These are phyloP conservation scores for Serpula lacrymans DNA, from an alignment of 768 basidiomycete genomes.

Conservation along the genomic window DNA sequence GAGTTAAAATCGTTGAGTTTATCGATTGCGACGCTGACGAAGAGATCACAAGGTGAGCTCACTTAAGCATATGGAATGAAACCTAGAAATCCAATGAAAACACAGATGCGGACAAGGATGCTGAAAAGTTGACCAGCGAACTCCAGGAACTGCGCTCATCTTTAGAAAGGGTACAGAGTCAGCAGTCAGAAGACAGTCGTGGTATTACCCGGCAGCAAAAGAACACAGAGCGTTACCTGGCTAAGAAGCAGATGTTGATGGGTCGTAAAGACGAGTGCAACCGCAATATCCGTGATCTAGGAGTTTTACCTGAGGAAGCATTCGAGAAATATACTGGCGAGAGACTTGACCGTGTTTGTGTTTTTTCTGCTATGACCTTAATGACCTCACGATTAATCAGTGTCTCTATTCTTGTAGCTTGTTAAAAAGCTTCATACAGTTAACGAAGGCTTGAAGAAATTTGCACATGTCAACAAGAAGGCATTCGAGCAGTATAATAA, in stretches of 20 bases:
- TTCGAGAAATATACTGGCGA: slow-evolving; percentile 92
- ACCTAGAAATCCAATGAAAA: too few species aligned
- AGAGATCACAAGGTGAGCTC: slow-evolving; percentile 55
- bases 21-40: slow-evolving; percentile 62
- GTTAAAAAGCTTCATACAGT: slow-evolving; percentile 90
- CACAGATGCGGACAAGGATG: slow-evolving; percentile 68
- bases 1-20: slow-evolving; percentile 68
- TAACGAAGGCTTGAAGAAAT: slow-evolving; percentile 93
- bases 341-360: slow-evolving; percentile 83
- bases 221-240: slow-evolving; percentile 90
- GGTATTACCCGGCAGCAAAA: slow-evolving; percentile 91
- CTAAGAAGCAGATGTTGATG: slow-evolving; percentile 84
- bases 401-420: slow-evolving; percentile 46
- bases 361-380: slow-evolving; percentile 6
- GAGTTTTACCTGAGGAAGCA: slow-evolving; percentile 95
- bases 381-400: neutral
- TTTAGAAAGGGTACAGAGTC: slow-evolving; percentile 73
- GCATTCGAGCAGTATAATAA: slow-evolving; percentile 98
- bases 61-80: too few species aligned
- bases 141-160: slow-evolving; percentile 64
- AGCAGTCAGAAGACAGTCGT: slow-evolving; percentile 84
- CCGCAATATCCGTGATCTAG: slow-evolving; percentile 92
- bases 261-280: slow-evolving; percentile 92
- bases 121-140: slow-evolving; percentile 56
- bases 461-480: slow-evolving; percentile 98